Conservation (phyloP, 768 basidiomycete species). For the Rhodotorula toruloides region DNA sequence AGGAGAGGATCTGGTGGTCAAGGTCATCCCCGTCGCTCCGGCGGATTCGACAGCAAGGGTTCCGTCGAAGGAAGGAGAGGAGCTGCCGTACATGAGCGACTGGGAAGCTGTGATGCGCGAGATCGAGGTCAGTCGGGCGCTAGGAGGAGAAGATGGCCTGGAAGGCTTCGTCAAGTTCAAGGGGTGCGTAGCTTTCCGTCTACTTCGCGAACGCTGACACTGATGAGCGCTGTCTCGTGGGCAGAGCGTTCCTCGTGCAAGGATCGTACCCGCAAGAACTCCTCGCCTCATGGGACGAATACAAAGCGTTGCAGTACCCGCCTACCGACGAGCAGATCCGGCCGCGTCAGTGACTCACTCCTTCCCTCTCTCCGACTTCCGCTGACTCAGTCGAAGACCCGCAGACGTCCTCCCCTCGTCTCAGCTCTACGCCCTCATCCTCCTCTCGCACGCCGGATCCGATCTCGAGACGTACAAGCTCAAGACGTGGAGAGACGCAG, state of each 20-base stretch:
- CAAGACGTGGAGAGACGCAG: slow-evolving; percentile 72
- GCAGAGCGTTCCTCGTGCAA: slow-evolving; percentile 74
- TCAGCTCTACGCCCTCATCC: slow-evolving; percentile 83
- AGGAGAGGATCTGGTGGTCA: slow-evolving; percentile 72
- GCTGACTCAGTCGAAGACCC: background rate
- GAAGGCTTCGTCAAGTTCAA: slow-evolving; percentile 70
- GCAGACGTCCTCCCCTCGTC: slow-evolving; percentile 67
- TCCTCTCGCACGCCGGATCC: slow-evolving; percentile 80
- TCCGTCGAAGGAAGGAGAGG: slow-evolving; percentile 48
- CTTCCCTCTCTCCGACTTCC: slow-evolving; percentile 6
- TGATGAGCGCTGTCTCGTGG: too few relatives aligned
- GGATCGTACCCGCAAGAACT: slow-evolving; percentile 77
- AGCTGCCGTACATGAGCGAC: slow-evolving; percentile 65
- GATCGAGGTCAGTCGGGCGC: slow-evolving; percentile 43
- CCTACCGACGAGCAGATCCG: slow-evolving; percentile 61
- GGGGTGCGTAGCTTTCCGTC: slow-evolving; percentile 44
- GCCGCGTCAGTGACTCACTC: slow-evolving; percentile 58
- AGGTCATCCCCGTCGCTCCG: slow-evolving; percentile 69
- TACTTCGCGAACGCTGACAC: too few relatives aligned
- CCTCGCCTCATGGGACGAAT: slow-evolving; percentile 81
- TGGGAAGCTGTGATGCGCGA: slow-evolving; percentile 46
- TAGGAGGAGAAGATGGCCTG: slow-evolving; percentile 62
- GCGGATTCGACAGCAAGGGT: slow-evolving; percentile 43
- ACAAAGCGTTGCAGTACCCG: slow-evolving; percentile 65
- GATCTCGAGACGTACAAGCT: slow-evolving; percentile 86